A percentile compares a stretch with the other conserved stretches of the same genome.
Conservation (phyloP, 1,139 yeast genomes). For the Saccharomyces hybrid region DNA sequence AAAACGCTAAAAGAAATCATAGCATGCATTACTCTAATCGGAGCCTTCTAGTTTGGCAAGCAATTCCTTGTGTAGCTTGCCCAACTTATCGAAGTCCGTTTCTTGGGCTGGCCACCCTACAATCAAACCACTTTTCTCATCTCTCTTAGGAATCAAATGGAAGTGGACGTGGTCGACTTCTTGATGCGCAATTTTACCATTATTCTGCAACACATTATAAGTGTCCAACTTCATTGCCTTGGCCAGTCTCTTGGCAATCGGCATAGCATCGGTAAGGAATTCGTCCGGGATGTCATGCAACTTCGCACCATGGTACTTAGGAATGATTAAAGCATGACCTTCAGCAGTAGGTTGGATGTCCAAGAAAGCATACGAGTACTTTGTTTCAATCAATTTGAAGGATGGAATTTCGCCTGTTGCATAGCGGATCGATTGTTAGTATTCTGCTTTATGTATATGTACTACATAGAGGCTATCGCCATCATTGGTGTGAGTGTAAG, state of each 20-base stretch:
- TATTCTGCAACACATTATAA: slow-evolving; percentile 84
- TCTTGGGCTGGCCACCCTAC: slow-evolving; percentile 92
- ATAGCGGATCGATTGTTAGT: background rate
- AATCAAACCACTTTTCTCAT: slow-evolving; percentile 59
- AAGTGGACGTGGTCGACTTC: slow-evolving; percentile 92
- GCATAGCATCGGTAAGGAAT: slow-evolving; percentile 72
- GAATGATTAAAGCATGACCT: slow-evolving; percentile 84
- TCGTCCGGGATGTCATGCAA: slow-evolving; percentile 91
- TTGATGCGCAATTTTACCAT: slow-evolving; percentile 91
- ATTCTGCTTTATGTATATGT: background rate
- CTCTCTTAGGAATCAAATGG: slow-evolving; percentile 87
- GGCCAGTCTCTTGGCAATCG: slow-evolving; percentile 80
- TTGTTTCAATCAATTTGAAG: slow-evolving; percentile 77
- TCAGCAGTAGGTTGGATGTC: slow-evolving; percentile 88
- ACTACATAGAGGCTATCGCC: background rate
- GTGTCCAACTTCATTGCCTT: slow-evolving; percentile 57
- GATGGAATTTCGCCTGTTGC: slow-evolving; percentile 76
- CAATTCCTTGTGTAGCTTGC: slow-evolving; percentile 56
- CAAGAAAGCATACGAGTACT: slow-evolving; percentile 70
- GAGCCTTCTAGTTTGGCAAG: slow-evolving; percentile 42
- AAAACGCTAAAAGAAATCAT: background rate
- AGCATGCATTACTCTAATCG: background rate
- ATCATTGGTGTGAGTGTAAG: too few species aligned
- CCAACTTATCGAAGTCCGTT: slow-evolving; percentile 64
- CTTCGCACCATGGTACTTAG: slow-evolving; percentile 88